Evolutionary conservation across 129 eudicot species (phyloP).

Genomic region (Pseudognaphalium luteoalbum): DNA sequence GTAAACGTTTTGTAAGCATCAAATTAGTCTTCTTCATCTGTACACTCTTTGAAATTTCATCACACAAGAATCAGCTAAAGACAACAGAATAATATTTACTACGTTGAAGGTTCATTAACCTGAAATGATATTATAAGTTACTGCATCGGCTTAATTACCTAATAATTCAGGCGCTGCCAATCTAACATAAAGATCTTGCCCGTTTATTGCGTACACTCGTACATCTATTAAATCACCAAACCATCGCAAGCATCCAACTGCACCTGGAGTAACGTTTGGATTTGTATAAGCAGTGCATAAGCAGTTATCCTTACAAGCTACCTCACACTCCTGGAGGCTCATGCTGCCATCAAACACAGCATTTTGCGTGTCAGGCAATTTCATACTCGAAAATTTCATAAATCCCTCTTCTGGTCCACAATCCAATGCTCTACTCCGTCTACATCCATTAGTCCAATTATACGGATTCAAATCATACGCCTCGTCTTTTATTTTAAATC

Average conservation of each 20-base stretch:
- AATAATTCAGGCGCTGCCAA: constrained; percentile 33
- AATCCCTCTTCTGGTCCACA: constrained; percentile 34
- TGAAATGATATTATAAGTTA: background rate
- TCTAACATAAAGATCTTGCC: constrained; percentile 38
- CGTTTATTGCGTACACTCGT: background rate
- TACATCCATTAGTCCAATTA: constrained; percentile 43
- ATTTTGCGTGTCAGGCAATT: constrained; percentile 37
- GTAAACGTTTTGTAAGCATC: too few species aligned
- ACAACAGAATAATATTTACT: background rate
- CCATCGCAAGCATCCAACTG: constrained; percentile 46
- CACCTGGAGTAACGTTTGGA: constrained; percentile 17
- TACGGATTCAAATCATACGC: constrained; percentile 13
- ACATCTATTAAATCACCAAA: constrained; percentile 38
- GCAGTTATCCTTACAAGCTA: constrained; percentile 32
- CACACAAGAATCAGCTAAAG: too few species aligned
- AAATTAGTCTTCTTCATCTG: too few species aligned
- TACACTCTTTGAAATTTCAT: too few species aligned
- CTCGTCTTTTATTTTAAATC: constrained; percentile 25
- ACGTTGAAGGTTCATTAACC: background rate
- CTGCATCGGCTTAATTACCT: background rate
- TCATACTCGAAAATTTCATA: constrained; percentile 15
- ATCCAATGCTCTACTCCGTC: constrained; percentile 15
- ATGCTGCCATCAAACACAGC: constrained; percentile 28
- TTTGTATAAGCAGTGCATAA: constrained; percentile 26
- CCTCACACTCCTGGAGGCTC: constrained; percentile 41